phyloP scores from a whole-genome alignment of 768 basidiomycete genomes.

The Kwoniella newhampshirensis region DNA sequence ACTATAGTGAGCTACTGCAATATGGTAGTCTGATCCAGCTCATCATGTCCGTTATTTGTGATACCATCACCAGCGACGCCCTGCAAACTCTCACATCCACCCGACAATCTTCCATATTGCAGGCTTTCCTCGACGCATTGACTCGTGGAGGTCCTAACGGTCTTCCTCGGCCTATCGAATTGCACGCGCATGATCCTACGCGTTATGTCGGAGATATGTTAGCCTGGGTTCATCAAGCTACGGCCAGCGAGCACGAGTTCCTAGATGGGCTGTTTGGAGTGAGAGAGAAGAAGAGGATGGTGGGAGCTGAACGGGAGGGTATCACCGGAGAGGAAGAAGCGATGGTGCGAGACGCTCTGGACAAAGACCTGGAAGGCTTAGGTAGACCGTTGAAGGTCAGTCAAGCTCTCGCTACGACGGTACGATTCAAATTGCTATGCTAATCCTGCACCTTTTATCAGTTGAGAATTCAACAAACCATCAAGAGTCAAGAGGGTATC shows the following conservation, averaged over 20 bases:
- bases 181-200: slow-evolving; percentile 95
- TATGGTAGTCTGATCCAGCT: background rate
- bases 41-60: no score
- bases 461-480: slow-evolving; percentile 89
- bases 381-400: slow-evolving; percentile 83
- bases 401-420: background rate
- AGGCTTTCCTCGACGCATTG: slow-evolving; percentile 80
- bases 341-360: slow-evolving; percentile 76
- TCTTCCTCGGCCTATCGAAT: slow-evolving; percentile 85
- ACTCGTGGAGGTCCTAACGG: slow-evolving; percentile 84
- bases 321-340: slow-evolving; percentile 58
- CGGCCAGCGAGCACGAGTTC: slow-evolving; percentile 92
- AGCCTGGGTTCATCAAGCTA: slow-evolving; percentile 95
- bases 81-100: slow-evolving; percentile 74
- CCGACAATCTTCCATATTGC: slow-evolving; percentile 74
- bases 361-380: slow-evolving; percentile 75
- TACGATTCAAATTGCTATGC: background rate
- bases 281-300: slow-evolving; percentile 69
- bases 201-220: slow-evolving; percentile 98
- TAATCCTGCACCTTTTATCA: slow-evolving; percentile 45
- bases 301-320: slow-evolving; percentile 64
- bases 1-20: slow-evolving; percentile 60
- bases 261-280: slow-evolving; percentile 81
- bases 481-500: slow-evolving; percentile 87
- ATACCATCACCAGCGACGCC: slow-evolving; percentile 62